A percentile compares a stretch with the other conserved stretches of the same genome.
These are phyloP conservation scores for Vigna radiata DNA, from an alignment of 306 rosid species.

Conservation along the genomic window DNA sequence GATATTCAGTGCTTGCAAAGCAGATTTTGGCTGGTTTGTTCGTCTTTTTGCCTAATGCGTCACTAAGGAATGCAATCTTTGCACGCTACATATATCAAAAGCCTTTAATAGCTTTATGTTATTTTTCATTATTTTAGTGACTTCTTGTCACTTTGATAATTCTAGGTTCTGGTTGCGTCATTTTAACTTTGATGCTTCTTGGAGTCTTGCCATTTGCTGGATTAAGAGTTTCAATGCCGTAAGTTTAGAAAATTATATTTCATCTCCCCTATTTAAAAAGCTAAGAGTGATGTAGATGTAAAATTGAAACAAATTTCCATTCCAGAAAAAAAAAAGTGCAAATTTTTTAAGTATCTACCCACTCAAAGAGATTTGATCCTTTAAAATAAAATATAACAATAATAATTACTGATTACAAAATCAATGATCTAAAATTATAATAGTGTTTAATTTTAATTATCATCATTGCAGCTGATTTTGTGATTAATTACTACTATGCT, in stretches of 20 bases:
- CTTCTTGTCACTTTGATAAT: background rate
- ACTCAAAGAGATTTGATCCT: no score
- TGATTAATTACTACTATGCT: no score
- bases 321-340: no score
- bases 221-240: background rate
- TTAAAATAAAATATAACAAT: no score
- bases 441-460: no score
- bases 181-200: background rate
- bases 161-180: background rate
- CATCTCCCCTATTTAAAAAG: background rate
- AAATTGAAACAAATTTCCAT: background rate
- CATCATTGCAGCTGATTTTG: no score
- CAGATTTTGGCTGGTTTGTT: background rate
- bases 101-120: background rate
- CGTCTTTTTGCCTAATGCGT: background rate
- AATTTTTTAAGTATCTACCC: no score
- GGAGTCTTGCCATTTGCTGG: constrained; percentile 1
- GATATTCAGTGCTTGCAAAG: background rate
- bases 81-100: constrained; percentile 1
- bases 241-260: background rate
- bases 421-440: no score
- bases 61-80: background rate
- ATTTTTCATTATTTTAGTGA: background rate
- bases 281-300: background rate
- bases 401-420: no score